Conservation (phyloP, 441 rosid species). For the Erysimum pusillum region DNA sequence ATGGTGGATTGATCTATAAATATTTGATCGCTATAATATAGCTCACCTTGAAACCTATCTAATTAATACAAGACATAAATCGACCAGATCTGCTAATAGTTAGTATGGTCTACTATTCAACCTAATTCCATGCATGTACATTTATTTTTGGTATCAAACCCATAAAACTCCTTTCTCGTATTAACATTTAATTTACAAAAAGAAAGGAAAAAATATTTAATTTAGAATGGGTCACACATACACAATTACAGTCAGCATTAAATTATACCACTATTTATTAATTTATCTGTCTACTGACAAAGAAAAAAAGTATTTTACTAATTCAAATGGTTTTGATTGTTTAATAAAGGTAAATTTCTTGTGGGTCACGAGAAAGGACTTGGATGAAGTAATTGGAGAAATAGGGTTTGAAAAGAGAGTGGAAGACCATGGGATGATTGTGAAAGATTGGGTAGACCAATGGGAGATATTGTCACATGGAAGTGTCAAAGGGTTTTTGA, state of each 20-base stretch:
- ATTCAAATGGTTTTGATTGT: too few species aligned
- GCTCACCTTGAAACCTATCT: background rate
- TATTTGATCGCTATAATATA: too few species aligned
- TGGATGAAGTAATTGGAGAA: background rate
- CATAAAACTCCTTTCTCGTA: background rate
- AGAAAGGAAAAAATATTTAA: too few species aligned
- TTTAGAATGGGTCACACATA: too few species aligned
- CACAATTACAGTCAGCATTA: too few species aligned
- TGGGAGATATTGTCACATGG: constrained; percentile 62
- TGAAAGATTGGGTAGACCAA: constrained; percentile 78
- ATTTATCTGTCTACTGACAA: too few species aligned
- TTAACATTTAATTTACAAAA: background rate
- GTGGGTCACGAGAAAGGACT: constrained; percentile 1
- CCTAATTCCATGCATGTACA: background rate
- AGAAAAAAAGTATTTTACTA: too few species aligned
- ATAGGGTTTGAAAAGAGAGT: background rate
- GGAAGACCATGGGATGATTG: constrained; percentile 50
- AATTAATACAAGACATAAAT: background rate
- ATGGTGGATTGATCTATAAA: too few species aligned
- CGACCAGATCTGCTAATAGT: background rate
- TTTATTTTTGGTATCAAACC: background rate
- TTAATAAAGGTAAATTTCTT: background rate
- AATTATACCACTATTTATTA: too few species aligned
- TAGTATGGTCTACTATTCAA: background rate
- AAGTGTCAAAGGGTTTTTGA: constrained; percentile 64